phyloP scores from a whole-genome alignment of 2,329 filamentous ascomycete species.

The Neospermospora avenae region DNA sequence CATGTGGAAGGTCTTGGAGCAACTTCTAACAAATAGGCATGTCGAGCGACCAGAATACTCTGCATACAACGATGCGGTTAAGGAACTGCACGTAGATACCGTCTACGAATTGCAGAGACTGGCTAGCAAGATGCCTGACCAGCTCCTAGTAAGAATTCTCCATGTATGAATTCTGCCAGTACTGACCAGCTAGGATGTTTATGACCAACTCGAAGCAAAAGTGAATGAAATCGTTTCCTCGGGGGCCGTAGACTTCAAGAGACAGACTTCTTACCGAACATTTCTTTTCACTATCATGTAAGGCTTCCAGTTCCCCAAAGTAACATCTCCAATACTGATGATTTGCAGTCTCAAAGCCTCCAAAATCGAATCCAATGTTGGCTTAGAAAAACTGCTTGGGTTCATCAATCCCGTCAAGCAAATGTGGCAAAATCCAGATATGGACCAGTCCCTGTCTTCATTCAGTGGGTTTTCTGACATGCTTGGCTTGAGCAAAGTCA shows the following conservation, averaged over 20 bases:
- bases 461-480: slow-evolving; percentile 78
- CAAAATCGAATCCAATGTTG: slow-evolving; percentile 66
- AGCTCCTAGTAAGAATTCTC: slow-evolving; percentile 56
- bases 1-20: slow-evolving; percentile 85
- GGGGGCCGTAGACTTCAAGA: slow-evolving; percentile 73
- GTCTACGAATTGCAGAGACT: slow-evolving; percentile 86
- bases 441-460: slow-evolving; percentile 67
- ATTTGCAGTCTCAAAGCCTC: slow-evolving; percentile 70
- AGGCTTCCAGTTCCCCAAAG: slow-evolving; percentile 27
- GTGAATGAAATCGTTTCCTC: slow-evolving; percentile 76
- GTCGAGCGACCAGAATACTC: slow-evolving; percentile 66
- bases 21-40: slow-evolving; percentile 84
- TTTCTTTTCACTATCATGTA: slow-evolving; percentile 92
- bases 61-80: slow-evolving; percentile 82
- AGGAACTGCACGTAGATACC: slow-evolving; percentile 80
- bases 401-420: slow-evolving; percentile 81
- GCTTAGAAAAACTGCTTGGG: slow-evolving; percentile 66
- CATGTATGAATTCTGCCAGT: background rate
- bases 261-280: slow-evolving; percentile 80
- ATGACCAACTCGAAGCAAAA: slow-evolving; percentile 79
- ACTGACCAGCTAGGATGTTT: slow-evolving; percentile 57
- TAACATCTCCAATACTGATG: slow-evolving; percentile 10
- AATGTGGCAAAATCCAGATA: slow-evolving; percentile 71
- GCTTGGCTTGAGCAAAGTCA: slow-evolving; percentile 75
- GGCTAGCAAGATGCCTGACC: slow-evolving; percentile 86